These are phyloP conservation scores for Ceratocystis destructans DNA, from an alignment of 2,329 filamentous ascomycete species.

Conservation along the genomic window DNA sequence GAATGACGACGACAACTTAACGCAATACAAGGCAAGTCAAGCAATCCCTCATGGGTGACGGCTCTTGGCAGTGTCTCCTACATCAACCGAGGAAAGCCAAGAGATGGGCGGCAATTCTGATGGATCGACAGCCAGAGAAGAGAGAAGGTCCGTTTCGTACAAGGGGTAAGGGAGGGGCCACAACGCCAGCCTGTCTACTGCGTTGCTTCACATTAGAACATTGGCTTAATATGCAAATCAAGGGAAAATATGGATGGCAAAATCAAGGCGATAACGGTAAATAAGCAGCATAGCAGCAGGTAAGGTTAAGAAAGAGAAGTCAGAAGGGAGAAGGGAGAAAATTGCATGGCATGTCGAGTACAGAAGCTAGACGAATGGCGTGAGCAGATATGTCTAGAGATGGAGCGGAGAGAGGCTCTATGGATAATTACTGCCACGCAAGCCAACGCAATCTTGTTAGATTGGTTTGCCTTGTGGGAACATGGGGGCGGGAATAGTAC, in stretches of 20 bases:
- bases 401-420: not conserved
- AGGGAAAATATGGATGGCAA: not conserved
- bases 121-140: not conserved
- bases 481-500: not conserved
- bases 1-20: not conserved
- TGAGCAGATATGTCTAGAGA: not conserved
- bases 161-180: not conserved
- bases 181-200: not conserved
- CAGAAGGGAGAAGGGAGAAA: not conserved
- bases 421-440: not conserved
- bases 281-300: not conserved
- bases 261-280: no score
- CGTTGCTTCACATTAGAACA: not conserved
- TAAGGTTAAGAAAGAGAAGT: not conserved
- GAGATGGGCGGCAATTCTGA: conserved; percentile 4
- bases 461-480: not conserved
- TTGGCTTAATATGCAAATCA: not conserved
- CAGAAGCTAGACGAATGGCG: no score
- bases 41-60: not conserved
- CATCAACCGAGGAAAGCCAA: not conserved
- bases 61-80: not conserved
- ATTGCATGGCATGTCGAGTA: no score
- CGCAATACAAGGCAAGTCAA: not conserved
- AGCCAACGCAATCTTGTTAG: not conserved
- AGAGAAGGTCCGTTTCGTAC: not conserved